Evolutionary conservation across 2,329 filamentous ascomycete species (phyloP), one percentile per base, ranked within the genome.

Genomic region (Epichloe hybrida): DNA sequence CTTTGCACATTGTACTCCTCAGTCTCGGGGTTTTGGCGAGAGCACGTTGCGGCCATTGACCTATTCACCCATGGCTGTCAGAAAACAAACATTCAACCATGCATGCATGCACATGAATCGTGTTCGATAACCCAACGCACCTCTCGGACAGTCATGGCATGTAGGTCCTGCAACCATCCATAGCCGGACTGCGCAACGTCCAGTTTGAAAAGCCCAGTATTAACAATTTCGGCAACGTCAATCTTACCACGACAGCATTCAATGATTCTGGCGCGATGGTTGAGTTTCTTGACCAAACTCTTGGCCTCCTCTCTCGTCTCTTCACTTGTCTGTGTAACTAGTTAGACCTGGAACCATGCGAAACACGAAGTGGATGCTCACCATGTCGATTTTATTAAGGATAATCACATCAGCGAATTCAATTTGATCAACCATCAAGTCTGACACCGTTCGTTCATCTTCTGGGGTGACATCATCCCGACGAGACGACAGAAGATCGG

Each of bases 331-430:
- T 71, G 9, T 5, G 13, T 1, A 12, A 13, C 17, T 12, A n/a
- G 38, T 52, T 3, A 39, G 39, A 43, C 12, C 21, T 15, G 4
- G 7, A 23, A 12, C 12, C 3, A 13, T 2, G 3, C 6, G 7
- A 21, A 12, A 47, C 1, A 31, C 5, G 15, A 6, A 40, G 9
- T 17, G 7, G 34, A 12, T n/a, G 45, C 60, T 20, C 13, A 85
- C 79, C 53, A 80, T 76, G 53, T 86, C 82, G 5, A 77, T 69
- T 63, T 88, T 88, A 66, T 88, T 88, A 20, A 87, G 66, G 3
- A 87, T 72, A 13, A 88, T 74, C 6, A 87, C 82, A 56, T 88
- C 83, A 0, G 84, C 83, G 57, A 88, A 88, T 64, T 88, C 84
- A 53, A 88, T 84, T 59, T 88, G 84, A 57, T 88, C 84, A 0